These are phyloP conservation scores for Picea abies DNA, from an alignment of 83 land plant species.

Conservation along the genomic window DNA sequence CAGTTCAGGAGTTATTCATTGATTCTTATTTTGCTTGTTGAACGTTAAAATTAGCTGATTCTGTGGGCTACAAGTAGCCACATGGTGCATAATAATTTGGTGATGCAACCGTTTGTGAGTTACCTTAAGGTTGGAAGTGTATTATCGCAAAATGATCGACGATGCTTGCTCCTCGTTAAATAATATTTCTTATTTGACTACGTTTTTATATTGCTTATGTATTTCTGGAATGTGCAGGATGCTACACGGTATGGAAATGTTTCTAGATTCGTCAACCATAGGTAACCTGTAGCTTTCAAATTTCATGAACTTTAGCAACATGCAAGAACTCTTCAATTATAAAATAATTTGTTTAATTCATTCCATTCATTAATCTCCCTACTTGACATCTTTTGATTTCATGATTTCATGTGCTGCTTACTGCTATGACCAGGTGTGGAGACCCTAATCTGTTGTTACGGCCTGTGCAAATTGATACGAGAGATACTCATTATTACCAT, in stretches of 20 bases:
- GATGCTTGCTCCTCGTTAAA: background rate
- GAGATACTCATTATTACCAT: constrained; percentile 33
- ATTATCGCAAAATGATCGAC: background rate
- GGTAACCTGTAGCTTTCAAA: background rate
- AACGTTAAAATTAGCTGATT: background rate
- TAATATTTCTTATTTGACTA: background rate
- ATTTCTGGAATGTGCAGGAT: constrained; percentile 20
- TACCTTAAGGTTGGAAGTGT: background rate
- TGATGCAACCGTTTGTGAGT: background rate
- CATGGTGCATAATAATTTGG: background rate
- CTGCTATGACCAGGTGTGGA: constrained; percentile 18
- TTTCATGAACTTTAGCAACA: background rate
- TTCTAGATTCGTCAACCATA: constrained; percentile 31
- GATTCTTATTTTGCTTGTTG: too few species aligned
- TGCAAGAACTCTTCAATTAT: background rate
- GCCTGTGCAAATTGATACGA: constrained; percentile 38
- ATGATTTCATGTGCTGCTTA: background rate
- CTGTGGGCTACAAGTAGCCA: background rate
- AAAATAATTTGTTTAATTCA: background rate
- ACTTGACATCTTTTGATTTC: background rate
- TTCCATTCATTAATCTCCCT: background rate
- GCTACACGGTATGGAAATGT: constrained; percentile 32
- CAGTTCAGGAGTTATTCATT: too few species aligned
- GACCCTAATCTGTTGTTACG: constrained; percentile 27
- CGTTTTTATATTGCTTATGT: background rate